phyloP scores from a whole-genome alignment of 2,329 filamentous ascomycete genomes.

The Parasarocladium wereldwijsianum region DNA sequence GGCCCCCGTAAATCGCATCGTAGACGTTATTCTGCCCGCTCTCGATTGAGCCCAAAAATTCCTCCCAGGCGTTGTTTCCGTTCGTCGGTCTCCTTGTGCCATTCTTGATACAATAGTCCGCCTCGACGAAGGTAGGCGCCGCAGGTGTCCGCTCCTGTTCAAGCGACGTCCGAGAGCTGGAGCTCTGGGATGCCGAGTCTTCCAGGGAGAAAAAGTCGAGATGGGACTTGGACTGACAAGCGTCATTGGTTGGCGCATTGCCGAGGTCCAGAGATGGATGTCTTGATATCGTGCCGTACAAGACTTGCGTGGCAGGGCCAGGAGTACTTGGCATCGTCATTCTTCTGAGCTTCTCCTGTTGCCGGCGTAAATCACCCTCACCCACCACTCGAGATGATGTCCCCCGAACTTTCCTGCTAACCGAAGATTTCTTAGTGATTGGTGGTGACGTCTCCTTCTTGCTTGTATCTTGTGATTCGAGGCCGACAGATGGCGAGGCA shows the following conservation, averaged over 20 bases:
- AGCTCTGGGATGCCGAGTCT: conserved; percentile 29
- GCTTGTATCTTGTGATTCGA: conserved; percentile 13
- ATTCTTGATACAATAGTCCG: conserved; percentile 13
- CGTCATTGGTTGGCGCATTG: too few species aligned
- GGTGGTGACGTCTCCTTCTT: conserved; percentile 21
- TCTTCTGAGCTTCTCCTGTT: conserved; percentile 42
- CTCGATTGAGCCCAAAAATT: conserved; percentile 65
- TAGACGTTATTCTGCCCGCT: conserved; percentile 72
- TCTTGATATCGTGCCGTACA: too few species aligned
- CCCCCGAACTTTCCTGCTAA: neutral
- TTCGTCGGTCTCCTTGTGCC: neutral
- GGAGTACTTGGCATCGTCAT: conserved; percentile 35
- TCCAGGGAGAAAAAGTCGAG: conserved; percentile 45
- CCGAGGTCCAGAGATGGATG: too few species aligned
- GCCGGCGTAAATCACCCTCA: conserved; percentile 36
- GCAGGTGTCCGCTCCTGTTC: conserved; percentile 21
- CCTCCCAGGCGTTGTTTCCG: conserved; percentile 67
- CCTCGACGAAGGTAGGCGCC: conserved; percentile 3
- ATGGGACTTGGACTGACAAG: too few species aligned
- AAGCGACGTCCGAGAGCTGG: conserved; percentile 32
- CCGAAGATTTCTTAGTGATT: conserved; percentile 26
- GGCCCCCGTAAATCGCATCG: conserved; percentile 62
- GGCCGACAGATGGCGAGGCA: conserved; percentile 6
- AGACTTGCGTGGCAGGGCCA: too few species aligned
- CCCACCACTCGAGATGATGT: conserved; percentile 9